Conservation (phyloP, 1,139 yeast genomes). For the Kurtzmaniella quercitrusa region DNA sequence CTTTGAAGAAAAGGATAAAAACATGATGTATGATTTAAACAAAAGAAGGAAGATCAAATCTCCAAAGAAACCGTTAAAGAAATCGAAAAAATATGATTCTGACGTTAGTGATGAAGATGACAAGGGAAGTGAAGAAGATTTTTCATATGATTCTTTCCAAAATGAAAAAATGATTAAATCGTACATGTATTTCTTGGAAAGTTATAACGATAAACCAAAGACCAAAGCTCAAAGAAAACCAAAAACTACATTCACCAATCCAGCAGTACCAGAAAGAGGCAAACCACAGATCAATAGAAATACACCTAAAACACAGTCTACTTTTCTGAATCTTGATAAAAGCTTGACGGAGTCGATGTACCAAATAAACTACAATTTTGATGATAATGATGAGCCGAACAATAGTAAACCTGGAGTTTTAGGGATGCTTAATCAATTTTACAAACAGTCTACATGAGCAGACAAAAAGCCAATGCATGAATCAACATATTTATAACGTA, state of each 20-base stretch:
- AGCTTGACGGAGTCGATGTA: conserved; percentile 24
- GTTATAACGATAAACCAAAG: conserved; percentile 41
- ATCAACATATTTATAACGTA: no score
- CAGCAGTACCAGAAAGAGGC: not conserved
- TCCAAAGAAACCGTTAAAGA: conserved; percentile 2
- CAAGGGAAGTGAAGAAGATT: conserved; percentile 33
- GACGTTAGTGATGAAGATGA: conserved; percentile 18
- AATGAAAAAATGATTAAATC: conserved; percentile 93
- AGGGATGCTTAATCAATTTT: conserved; percentile 80
- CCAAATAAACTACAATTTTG: conserved; percentile 27
- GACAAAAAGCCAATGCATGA: not conserved
- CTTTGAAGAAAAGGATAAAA: conserved; percentile 57
- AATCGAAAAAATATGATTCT: conserved; percentile 3
- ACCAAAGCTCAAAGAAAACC: not conserved
- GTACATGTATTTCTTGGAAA: conserved; percentile 80
- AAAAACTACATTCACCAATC: conserved; percentile 13
- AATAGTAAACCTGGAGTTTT: conserved; percentile 61
- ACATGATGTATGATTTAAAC: conserved; percentile 38
- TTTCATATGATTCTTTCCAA: conserved; percentile 32
- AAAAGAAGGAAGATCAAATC: conserved; percentile 17
- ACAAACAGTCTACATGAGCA: conserved; percentile 48
- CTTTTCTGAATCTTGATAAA: conserved; percentile 10
- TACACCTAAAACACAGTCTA: not conserved
- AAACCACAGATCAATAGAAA: not conserved
- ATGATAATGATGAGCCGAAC: conserved; percentile 19